Percentiles rank a stretch among this genome's conserved stretches.
phyloP scores from a whole-genome alignment of 2,329 filamentous ascomycete genomes.

The Exophiala aquamarina region DNA sequence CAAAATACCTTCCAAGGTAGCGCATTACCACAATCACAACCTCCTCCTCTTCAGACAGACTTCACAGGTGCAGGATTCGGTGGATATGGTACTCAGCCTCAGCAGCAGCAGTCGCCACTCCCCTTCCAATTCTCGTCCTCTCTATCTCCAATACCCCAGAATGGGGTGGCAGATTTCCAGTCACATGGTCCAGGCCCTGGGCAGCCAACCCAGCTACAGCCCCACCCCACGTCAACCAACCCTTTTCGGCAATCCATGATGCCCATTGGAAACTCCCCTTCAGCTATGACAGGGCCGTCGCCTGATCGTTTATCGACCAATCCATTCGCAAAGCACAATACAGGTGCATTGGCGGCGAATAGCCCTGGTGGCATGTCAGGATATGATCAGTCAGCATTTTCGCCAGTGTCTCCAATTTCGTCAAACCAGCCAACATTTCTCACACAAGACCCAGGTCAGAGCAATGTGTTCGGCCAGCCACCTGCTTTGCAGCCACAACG shows the following conservation, averaged over 20 bases:
- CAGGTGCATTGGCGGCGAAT: slow-evolving; percentile 22
- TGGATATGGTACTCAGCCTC: slow-evolving; percentile 71
- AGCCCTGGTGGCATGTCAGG: slow-evolving; percentile 1
- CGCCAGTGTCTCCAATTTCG: slow-evolving; percentile 33
- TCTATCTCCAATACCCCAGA: slow-evolving; percentile 50
- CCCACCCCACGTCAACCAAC: slow-evolving; percentile 70
- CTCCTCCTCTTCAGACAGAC: slow-evolving; percentile 43
- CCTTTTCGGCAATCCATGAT: slow-evolving; percentile 94
- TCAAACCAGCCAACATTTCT: slow-evolving; percentile 26
- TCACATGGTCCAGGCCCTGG: slow-evolving; percentile 39
- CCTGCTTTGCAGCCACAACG: slow-evolving; percentile 54
- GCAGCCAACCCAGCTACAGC: slow-evolving; percentile 37
- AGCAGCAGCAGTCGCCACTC: slow-evolving; percentile 40
- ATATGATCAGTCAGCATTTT: slow-evolving; percentile 33
- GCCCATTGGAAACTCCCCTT: slow-evolving; percentile 44
- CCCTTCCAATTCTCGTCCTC: slow-evolving; percentile 43
- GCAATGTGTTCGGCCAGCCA: slow-evolving; percentile 31
- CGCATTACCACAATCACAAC: slow-evolving; percentile 23
- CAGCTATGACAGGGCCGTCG: slow-evolving; percentile 43
- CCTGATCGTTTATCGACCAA: slow-evolving; percentile 72
- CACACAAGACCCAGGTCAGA: background rate
- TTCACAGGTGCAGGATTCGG: slow-evolving; percentile 80
- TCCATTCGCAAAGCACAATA: slow-evolving; percentile 71
- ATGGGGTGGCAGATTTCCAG: slow-evolving; percentile 48
- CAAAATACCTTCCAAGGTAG: slow-evolving; percentile 28